Base-by-base conservation (phyloP, 345 rosid genomes). In the Ceriops decandra region DNA sequence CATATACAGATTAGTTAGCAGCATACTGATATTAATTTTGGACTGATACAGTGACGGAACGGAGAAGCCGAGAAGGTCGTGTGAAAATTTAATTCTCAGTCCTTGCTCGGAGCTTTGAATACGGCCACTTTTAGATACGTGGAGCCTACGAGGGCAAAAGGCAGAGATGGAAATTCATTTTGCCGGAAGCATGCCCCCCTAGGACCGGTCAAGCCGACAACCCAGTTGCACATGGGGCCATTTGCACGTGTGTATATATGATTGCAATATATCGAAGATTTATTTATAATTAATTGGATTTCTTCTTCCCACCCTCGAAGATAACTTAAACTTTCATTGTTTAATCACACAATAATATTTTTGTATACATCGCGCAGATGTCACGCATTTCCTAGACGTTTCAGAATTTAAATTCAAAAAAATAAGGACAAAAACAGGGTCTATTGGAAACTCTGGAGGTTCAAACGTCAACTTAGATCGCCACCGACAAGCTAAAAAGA, bases 171-270 rank as follows among this genome's bases (percentile, higher is more conserved):
- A 72, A 79, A 42, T 42, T 13, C 13, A 13, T 67, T 69, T 28
- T 73, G 82, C 72, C 72, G 83, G 63, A 64, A 73, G 31, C 36
- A 28, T 74, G 69, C 69, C 56, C 46, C 62, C 49, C 58, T 31
- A 63, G 31, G 89, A 81, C 88, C 72, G 65, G 92, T 85, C 92
- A 87, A 85, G 70, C 86, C 82, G 87, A 85, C 89, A 85, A 63
- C 68, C 22, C 60, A 21, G 49, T 64, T 78, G 69, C 82, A 76
- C 30, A 62, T 82, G 88, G 89, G 88, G 73, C 92, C 86, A 63
- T 74, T 67, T 67, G 78, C 86, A 83, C 89, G 88, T 84, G 86
- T 75, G 60, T 76, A 60, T 31, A 60, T 31, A 68, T 77, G 73
- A 81, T 82, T 73, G 68, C 74, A 72, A 62, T 35, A 62, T 72